phyloP scores from a whole-genome alignment of 106 monocot genomes.

The Gastrodia elata region DNA sequence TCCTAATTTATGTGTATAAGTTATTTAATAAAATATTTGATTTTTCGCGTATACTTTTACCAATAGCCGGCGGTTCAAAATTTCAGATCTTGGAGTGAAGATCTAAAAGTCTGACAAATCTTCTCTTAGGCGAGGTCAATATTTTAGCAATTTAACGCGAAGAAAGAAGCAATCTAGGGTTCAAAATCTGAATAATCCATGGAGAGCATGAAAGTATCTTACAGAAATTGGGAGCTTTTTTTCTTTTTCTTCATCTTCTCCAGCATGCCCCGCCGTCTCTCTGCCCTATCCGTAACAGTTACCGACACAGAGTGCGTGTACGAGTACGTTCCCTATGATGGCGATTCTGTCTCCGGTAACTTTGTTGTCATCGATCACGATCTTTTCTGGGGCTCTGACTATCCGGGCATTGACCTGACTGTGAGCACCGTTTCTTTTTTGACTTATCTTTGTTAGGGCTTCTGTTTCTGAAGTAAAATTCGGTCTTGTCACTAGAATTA shows the following conservation, averaged over 20 bases:
- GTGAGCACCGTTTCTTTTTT: constrained; percentile 20
- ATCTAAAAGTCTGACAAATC: no score
- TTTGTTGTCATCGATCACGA: constrained; percentile 85
- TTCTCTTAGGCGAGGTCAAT: no score
- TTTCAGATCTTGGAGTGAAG: no score
- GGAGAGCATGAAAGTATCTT: background rate
- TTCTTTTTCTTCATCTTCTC: background rate
- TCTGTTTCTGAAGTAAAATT: background rate
- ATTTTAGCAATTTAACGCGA: no score
- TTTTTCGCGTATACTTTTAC: no score
- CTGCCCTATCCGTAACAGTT: constrained; percentile 58
- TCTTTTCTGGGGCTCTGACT: constrained; percentile 66
- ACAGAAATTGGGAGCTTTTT: background rate
- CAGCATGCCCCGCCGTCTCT: constrained; percentile 1
- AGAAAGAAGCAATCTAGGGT: constrained; percentile 2
- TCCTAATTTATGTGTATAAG: no score
- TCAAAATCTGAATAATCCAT: background rate
- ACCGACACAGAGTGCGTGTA: constrained; percentile 64
- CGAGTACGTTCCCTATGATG: constrained; percentile 75
- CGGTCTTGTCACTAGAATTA: background rate
- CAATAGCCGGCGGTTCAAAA: no score
- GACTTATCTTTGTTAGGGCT: background rate
- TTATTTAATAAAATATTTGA: no score
- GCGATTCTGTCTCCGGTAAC: constrained; percentile 69
- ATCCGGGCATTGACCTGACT: constrained; percentile 62